Percentiles rank a stretch among this genome's conserved stretches.
These are phyloP conservation scores for Termitomyces sp. DNA, from an alignment of 768 basidiomycete species.

Conservation along the genomic window DNA sequence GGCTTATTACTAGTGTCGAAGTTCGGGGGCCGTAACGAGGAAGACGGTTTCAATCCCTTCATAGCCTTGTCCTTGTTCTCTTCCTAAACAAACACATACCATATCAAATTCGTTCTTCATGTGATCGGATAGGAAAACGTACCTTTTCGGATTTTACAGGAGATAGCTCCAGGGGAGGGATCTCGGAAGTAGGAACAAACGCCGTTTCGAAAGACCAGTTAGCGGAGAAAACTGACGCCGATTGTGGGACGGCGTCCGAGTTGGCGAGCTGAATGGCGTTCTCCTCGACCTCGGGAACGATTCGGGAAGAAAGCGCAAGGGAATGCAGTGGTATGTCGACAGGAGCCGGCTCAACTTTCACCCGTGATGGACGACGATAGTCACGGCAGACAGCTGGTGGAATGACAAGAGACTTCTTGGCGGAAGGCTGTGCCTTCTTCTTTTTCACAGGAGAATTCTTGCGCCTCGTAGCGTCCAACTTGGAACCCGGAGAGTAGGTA, in stretches of 20 bases:
- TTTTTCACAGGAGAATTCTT: slow-evolving; percentile 2
- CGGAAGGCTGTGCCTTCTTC: neutral
- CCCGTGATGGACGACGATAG: neutral
- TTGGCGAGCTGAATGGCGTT: neutral
- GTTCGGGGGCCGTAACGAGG: slow-evolving; percentile 11
- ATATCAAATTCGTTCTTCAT: neutral
- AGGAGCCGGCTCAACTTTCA: neutral
- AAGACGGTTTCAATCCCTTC: neutral
- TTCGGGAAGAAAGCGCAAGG: neutral
- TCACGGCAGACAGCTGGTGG: neutral
- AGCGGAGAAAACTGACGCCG: neutral
- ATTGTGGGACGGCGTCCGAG: neutral
- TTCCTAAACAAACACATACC: slow-evolving; percentile 1
- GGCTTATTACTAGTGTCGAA: slow-evolving; percentile 15
- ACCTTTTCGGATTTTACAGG: slow-evolving; percentile 12
- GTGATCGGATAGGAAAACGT: slow-evolving; percentile 1
- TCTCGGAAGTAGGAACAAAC: slow-evolving; percentile 19
- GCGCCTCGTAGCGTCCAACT: slow-evolving; percentile 11
- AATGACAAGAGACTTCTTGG: slow-evolving; percentile 2
- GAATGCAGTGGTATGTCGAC: neutral
- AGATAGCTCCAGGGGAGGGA: slow-evolving; percentile 19
- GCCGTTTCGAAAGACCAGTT: slow-evolving; percentile 3
- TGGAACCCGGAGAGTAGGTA: slow-evolving; percentile 20
- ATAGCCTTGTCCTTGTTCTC: neutral
- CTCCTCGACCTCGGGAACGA: neutral